A percentile compares a stretch with the other conserved stretches of the same genome.
phyloP scores from a whole-genome alignment of 306 rosid species.

The Corylus americana region DNA sequence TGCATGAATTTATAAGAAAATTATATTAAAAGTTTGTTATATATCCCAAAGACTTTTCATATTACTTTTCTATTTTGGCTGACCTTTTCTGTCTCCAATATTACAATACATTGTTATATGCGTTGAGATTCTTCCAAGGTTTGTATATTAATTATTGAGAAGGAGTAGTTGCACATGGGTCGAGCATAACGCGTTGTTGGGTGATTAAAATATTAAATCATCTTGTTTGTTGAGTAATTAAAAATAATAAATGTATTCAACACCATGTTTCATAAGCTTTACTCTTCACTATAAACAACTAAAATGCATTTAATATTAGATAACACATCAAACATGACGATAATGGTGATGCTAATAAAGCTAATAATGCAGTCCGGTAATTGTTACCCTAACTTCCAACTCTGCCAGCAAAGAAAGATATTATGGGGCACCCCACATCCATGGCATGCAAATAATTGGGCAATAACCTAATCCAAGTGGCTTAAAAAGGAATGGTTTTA shows the following conservation, averaged over 20 bases:
- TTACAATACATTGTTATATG: neutral
- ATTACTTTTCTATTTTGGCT: too few relatives aligned
- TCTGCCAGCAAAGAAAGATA: neutral
- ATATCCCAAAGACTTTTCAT: too few relatives aligned
- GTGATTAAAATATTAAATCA: slow-evolving; percentile 5
- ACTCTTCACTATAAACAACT: too few relatives aligned
- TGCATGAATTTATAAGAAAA: too few relatives aligned
- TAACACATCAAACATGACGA: neutral
- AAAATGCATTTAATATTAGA: neutral
- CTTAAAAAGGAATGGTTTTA: neutral
- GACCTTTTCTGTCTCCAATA: too few relatives aligned
- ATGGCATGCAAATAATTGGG: neutral
- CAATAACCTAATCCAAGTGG: neutral
- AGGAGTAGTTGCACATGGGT: neutral
- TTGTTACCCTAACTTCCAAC: slow-evolving; percentile 23
- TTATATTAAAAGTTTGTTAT: too few relatives aligned
- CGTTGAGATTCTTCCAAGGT: neutral
- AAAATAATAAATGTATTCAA: neutral
- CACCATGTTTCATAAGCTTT: neutral
- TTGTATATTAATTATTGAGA: neutral
- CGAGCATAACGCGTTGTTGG: slow-evolving; percentile 2
- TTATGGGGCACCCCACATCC: neutral
- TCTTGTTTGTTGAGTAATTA: neutral
- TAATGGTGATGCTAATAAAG: neutral
- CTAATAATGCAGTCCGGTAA: neutral